These are phyloP conservation scores for Plectranthus barbatus DNA, from an alignment of 257 asterid species.

Conservation along the genomic window DNA sequence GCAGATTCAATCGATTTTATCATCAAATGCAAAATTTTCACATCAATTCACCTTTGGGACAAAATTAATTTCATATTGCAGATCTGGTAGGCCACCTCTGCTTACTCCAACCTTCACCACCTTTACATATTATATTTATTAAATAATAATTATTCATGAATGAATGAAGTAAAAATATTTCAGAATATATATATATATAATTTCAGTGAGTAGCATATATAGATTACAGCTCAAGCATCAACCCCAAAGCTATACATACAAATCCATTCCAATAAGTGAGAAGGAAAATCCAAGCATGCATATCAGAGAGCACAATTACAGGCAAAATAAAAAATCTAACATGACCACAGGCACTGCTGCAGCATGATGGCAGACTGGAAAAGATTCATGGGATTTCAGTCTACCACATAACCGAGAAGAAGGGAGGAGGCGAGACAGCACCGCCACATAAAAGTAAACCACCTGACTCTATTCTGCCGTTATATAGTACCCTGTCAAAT, in stretches of 20 bases:
- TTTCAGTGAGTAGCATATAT: background rate
- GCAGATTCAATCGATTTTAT: too few species aligned
- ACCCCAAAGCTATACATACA: background rate
- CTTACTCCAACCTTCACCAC: too few species aligned
- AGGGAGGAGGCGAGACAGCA: slow-evolving; percentile 37
- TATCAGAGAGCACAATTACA: background rate
- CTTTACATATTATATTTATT: too few species aligned
- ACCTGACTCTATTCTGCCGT: slow-evolving; percentile 50
- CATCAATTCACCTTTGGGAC: too few species aligned
- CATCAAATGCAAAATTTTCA: too few species aligned
- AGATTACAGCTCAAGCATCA: background rate
- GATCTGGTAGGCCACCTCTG: too few species aligned
- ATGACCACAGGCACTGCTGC: background rate
- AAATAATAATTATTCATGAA: too few species aligned
- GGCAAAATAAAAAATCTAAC: background rate
- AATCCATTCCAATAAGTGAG: background rate
- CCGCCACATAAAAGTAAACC: slow-evolving; percentile 57
- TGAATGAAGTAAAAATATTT: too few species aligned
- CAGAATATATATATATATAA: too few species aligned
- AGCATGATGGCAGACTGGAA: background rate
- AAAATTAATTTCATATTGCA: too few species aligned
- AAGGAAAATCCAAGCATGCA: background rate
- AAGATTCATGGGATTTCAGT: background rate
- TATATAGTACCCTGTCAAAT: slow-evolving; percentile 43
- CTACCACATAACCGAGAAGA: slow-evolving; percentile 25